Percentiles rank a stretch among this genome's conserved stretches.
phyloP scores from a whole-genome alignment of 345 rosid species.

The Abelmoschus esculentus region DNA sequence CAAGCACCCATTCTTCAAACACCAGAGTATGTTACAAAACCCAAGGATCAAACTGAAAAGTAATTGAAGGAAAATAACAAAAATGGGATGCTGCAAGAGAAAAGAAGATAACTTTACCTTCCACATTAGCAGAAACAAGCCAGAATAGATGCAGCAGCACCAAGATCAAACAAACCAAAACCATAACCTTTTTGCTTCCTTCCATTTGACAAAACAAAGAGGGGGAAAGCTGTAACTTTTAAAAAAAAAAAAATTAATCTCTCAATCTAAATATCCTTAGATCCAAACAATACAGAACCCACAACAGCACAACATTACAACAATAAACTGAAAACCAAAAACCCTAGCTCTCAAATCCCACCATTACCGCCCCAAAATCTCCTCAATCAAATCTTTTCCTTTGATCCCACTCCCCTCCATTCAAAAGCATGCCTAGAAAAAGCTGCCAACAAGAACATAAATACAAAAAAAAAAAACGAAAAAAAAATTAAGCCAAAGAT shows the following conservation, averaged over 20 bases:
- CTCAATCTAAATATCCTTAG: slow-evolving; percentile 35
- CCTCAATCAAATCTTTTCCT: slow-evolving; percentile 16
- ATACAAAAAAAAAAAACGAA: not conserved
- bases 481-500: not conserved
- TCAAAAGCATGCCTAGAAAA: not conserved
- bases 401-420: slow-evolving; percentile 10
- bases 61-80: not conserved
- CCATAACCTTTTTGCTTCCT: no score
- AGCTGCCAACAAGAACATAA: slow-evolving; percentile 9
- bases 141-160: slow-evolving; percentile 23
- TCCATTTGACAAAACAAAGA: no score
- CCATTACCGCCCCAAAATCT: slow-evolving; percentile 21
- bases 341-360: slow-evolving; percentile 26
- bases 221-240: no score
- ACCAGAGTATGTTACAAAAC: not conserved
- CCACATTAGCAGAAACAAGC: slow-evolving; percentile 62
- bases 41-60: slow-evolving; percentile 12
- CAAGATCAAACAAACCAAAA: no score
- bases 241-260: not conserved
- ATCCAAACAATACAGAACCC: slow-evolving; percentile 40
- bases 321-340: slow-evolving; percentile 9
- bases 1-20: not conserved
- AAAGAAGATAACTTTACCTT: slow-evolving; percentile 37
- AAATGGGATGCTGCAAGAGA: slow-evolving; percentile 3
- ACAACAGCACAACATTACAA: slow-evolving; percentile 44